phyloP scores from a whole-genome alignment of 352 stramenopile species.

The Pythium guiyangense region DNA sequence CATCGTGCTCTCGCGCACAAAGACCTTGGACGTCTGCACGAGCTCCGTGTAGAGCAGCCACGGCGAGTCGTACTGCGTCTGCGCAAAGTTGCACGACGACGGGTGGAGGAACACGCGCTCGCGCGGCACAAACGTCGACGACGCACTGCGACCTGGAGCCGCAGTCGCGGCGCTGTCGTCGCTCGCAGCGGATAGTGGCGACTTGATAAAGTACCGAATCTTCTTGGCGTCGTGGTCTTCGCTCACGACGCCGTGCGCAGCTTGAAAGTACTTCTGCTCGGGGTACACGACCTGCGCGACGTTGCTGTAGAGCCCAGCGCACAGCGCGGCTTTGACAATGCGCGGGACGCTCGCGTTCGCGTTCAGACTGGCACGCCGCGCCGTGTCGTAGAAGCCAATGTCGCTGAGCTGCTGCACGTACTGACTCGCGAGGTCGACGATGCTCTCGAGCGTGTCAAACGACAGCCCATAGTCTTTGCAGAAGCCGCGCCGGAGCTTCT shows the following conservation, averaged over 20 bases:
- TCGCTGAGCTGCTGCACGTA: slow-evolving; percentile 74
- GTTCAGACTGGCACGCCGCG: slow-evolving; percentile 44
- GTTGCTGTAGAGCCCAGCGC: slow-evolving; percentile 78
- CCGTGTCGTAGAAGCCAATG: slow-evolving; percentile 73
- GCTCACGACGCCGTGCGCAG: slow-evolving; percentile 86
- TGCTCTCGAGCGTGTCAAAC: slow-evolving; percentile 89
- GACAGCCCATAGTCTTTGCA: slow-evolving; percentile 73
- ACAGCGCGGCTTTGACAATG: slow-evolving; percentile 88
- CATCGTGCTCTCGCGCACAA: slow-evolving; percentile 96
- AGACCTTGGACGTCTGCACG: slow-evolving; percentile 97
- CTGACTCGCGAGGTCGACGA: slow-evolving; percentile 89
- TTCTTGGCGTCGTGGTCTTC: slow-evolving; percentile 91
- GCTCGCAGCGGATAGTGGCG: slow-evolving; percentile 18
- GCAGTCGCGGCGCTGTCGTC: slow-evolving; percentile 9
- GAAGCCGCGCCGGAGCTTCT: slow-evolving; percentile 55
- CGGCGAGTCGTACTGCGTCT: slow-evolving; percentile 93
- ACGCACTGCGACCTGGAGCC: not conserved
- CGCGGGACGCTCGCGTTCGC: slow-evolving; percentile 73
- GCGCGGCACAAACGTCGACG: slow-evolving; percentile 32
- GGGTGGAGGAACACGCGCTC: slow-evolving; percentile 97
- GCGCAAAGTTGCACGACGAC: slow-evolving; percentile 86
- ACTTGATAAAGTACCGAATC: slow-evolving; percentile 89
- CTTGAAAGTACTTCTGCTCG: slow-evolving; percentile 93
- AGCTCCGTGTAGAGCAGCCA: slow-evolving; percentile 95
- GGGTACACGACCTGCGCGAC: slow-evolving; percentile 87